Base-by-base conservation (phyloP, 805 yeast genomes). In the Priceomyces haplophilus region DNA sequence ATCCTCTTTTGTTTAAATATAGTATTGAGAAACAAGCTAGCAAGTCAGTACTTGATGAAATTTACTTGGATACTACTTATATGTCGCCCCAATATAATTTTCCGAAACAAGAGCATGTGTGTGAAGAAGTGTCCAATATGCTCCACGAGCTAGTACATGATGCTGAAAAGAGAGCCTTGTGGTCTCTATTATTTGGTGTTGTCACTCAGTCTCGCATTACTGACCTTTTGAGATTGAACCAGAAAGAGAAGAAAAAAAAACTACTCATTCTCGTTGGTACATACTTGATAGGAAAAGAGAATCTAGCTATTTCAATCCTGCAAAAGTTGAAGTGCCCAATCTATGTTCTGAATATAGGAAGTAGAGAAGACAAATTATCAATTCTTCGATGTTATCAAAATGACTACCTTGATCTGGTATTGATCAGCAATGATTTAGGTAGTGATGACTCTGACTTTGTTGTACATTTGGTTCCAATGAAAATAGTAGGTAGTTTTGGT, bases 61-160 rank as follows among this genome's bases (percentile, higher is more conserved):
- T 88, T 0, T 93, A 88, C 55, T 72, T 93, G 16, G 99, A 93
- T 59, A 93, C 97, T 0, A 93, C 99, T 0, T 93, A 93, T 61
- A 64, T 89, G 61, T 73, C 84, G 40, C 89, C 95, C 0, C 67
- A 66, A 24, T 81, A 87, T 51, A 74, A 77, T 35, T 90, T 91
- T 52, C 96, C 97, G 0, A 73, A 79, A 20, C 98, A 93, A 55
- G 74, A 75, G 25, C 58, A 69, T 17, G 93, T 91, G 1, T 77
- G 91, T 32, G 63, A 69, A 0, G 65, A 75, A 2, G 75, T 85
- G n/a, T 78, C 83, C 0, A 61, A 71, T 1, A 78, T 83, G 66
- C 72, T 80, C 34, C 46, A 52, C 7, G 59, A 66, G 12, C 50
- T 80, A 20, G 62, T 69, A 1, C 59, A 65, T 7, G 69, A 60